Conservation (phyloP, 148 eudicot species). For the Beta vulgaris region DNA sequence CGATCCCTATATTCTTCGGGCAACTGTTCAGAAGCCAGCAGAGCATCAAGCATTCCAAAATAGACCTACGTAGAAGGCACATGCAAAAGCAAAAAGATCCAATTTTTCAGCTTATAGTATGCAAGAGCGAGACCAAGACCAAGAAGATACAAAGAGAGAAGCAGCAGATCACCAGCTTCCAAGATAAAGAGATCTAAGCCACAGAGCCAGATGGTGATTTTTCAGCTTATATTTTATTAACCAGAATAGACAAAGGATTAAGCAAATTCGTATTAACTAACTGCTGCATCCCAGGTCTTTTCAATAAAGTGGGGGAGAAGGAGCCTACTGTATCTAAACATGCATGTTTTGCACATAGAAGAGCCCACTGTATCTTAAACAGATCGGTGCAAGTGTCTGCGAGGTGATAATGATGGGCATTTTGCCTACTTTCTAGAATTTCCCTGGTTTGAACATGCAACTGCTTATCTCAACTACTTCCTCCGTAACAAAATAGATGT, state of each 20-base stretch:
- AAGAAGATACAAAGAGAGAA: neutral
- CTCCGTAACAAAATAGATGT: no score
- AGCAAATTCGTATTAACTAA: neutral
- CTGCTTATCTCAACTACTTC: no score
- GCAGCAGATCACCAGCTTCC: neutral
- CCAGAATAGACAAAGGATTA: neutral
- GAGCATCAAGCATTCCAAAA: constrained; percentile 94
- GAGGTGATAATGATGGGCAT: no score
- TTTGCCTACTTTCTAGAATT: no score
- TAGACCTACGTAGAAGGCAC: constrained; percentile 56
- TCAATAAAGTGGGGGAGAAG: neutral
- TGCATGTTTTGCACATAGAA: neutral
- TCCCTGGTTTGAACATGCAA: no score
- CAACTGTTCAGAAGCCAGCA: constrained; percentile 85
- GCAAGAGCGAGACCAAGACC: no score
- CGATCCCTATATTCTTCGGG: constrained; percentile 88
- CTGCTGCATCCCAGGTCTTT: neutral
- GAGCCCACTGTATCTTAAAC: neutral
- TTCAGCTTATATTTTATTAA: neutral
- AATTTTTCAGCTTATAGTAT: neutral
- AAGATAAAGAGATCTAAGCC: neutral
- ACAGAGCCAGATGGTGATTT: neutral
- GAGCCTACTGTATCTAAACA: neutral
- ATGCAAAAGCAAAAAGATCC: neutral
- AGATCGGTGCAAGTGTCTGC: neutral